Evolutionary conservation across 139 green algal genomes (phyloP), one percentile per base, ranked within the genome.

Genomic region (Mychonastes homosphaera): DNA sequence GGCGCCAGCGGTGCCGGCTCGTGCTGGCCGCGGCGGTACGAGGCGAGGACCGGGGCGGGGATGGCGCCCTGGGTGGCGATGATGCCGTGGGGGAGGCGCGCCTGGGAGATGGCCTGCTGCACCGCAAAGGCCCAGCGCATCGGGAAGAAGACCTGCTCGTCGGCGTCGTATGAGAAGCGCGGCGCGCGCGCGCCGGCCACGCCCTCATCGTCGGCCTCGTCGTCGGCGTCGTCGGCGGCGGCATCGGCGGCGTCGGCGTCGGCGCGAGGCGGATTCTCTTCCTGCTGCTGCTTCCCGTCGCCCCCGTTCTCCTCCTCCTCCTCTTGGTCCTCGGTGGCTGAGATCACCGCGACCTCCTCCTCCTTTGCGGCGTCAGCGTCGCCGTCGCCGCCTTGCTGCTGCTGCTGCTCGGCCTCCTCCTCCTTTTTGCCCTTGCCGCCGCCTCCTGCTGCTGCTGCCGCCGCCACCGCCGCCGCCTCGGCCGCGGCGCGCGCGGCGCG

Each of bases 371-470:
- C 30, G 8, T 23, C n/a, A 7, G 32, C 13, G 21, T 26, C 27
- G 4, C 23, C 28, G 10, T 18, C 34, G 24, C 33, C 27, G 12
- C 33, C 16, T 24, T 45, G 10, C 46, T 47, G 45, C 55, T 52
- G 19, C 7, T 48, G 58, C 59, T 47, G 56, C 36, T 26, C 35
- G 55, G 33, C 58, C 64, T 33, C 28, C 26, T 26, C 16, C 2
- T 21, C 21, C 38, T 21, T 5, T 15, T 23, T 10, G 15, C 3
- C 27, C 13, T 30, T 27, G 8, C 13, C 16, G n/a, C n/a, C n/a
- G n/a, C 7, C 41, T 8, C n/a, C n/a, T n/a, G n/a, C n/a, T 43
- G 62, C 63, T 28, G 30, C 21, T 27, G 24, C 2, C 12, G 32
- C 43, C 1, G 18, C 53, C 26, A 36, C 19, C 24, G 33, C 9